These are phyloP conservation scores for Rhynchospora pubera DNA, from an alignment of 176 grass and related monocot genomes.

Conservation along the genomic window DNA sequence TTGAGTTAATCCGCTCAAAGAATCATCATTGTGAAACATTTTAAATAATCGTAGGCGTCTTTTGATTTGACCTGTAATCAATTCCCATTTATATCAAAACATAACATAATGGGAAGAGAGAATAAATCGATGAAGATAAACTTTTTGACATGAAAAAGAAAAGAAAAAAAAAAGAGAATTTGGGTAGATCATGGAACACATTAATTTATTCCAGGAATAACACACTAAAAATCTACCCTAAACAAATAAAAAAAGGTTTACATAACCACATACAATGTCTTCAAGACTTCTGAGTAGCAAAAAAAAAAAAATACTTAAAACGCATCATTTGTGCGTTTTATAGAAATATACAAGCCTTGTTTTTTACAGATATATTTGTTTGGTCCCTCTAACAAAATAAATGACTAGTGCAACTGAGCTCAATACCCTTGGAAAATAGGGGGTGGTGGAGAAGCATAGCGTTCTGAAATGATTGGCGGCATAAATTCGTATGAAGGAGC, in stretches of 20 bases:
- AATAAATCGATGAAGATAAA: too few relatives aligned
- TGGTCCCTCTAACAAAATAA: conserved; percentile 24
- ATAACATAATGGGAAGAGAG: too few relatives aligned
- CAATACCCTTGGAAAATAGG: conserved; percentile 23
- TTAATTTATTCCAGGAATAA: background rate
- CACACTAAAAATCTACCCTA: conserved; percentile 13
- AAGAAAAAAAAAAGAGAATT: background rate
- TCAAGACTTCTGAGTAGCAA: conserved; percentile 12
- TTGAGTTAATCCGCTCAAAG: too few relatives aligned
- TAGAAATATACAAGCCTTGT: background rate
- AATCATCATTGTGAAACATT: too few relatives aligned
- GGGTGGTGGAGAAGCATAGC: conserved; percentile 25
- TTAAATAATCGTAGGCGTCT: too few relatives aligned
- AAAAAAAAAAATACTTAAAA: conserved; percentile 18
- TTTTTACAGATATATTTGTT: conserved; percentile 3
- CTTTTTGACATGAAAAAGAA: too few relatives aligned
- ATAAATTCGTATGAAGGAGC: background rate
- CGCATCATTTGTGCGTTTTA: conserved; percentile 21
- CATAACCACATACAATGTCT: conserved; percentile 12
- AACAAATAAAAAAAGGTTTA: background rate
- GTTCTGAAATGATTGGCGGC: conserved; percentile 1
- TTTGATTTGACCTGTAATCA: too few relatives aligned
- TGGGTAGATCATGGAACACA: background rate
- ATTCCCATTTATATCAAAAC: too few relatives aligned
- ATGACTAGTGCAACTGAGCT: conserved; percentile 6